Base-by-base conservation (phyloP, 2,329 filamentous ascomycete genomes). In the Reticulascus tulasneorum region DNA sequence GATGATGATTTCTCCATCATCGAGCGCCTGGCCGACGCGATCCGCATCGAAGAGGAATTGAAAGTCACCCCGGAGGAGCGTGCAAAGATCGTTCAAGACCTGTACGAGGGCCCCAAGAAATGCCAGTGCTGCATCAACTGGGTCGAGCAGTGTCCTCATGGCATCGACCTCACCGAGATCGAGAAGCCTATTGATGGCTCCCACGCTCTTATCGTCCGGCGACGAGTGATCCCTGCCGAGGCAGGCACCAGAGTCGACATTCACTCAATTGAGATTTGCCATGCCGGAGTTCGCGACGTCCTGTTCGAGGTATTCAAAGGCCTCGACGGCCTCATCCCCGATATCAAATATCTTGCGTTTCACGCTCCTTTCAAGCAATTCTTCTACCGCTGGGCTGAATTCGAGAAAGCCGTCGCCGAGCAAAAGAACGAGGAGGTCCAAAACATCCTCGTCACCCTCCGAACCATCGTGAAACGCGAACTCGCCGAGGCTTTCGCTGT, bases 401-500 rank as follows among this genome's bases (percentile, higher is more conserved):
- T 50, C 25, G 45, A 50, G 20, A 25, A 37, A 16, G 47, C 45
- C 20, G 35, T 49, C n/a, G 39, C 38, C 3, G 28, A 43, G 5
- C 33, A 46, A 16, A 15, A 46, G 12, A 31, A 46, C 26, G 33
- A 41, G 4, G 26, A 31, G 6, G 40, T 46, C 19, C 42, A 40
- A 22, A 37, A 36, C 6, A 31, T 50, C 11, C 40, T 50, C 13
- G 6, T 31, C 12, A 37, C 41, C 20, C 35, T 50, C 16, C 40
- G 40, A 5, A 37, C 26, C 10, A 63, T 71, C n/a, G 55, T 80
- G 25, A 59, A 66, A 27, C 60, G 62, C 11, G 74, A 79, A 47
- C 59, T 80, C 7, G 63, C 62, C 15, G 67, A 72, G n/a, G 58
- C 59, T 7, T 71, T 79, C 32, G 62, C 66, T 28, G 58, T 66